A percentile compares a stretch with the other conserved stretches of the same genome.
phyloP scores from a whole-genome alignment of 73 alveolate species.

The Urostyla sp. region DNA sequence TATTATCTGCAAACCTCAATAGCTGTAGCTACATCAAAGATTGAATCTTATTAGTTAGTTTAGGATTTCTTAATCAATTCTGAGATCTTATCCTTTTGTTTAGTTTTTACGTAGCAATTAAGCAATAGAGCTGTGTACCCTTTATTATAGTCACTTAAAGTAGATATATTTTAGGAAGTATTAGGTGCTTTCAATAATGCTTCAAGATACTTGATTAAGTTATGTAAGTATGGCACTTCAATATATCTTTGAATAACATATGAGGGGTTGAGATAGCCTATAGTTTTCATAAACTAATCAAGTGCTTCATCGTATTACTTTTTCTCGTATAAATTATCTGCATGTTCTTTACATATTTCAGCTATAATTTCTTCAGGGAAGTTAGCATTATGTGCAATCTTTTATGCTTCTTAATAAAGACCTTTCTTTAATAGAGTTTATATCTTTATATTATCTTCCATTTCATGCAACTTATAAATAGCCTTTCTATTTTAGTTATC shows the following conservation, averaged over 20 bases:
- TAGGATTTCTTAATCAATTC: constrained; percentile 77
- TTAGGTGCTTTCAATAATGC: constrained; percentile 64
- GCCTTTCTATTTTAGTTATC: constrained; percentile 54
- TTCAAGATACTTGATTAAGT: constrained; percentile 84
- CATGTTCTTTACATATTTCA: constrained; percentile 87
- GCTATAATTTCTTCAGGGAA: constrained; percentile 84
- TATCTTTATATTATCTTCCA: constrained; percentile 82
- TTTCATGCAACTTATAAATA: constrained; percentile 75
- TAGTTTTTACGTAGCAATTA: constrained; percentile 89
- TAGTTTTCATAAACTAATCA: constrained; percentile 81
- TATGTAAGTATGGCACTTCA: constrained; percentile 86
- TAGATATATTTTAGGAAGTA: constrained; percentile 54
- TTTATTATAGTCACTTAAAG: constrained; percentile 67
- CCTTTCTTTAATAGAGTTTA: constrained; percentile 73
- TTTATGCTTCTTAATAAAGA: constrained; percentile 72
- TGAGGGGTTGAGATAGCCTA: constrained; percentile 88
- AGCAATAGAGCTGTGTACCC: constrained; percentile 93
- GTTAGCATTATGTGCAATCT: constrained; percentile 78
- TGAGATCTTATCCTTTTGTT: constrained; percentile 76
- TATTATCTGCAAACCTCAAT: constrained; percentile 91
- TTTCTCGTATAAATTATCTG: constrained; percentile 84
- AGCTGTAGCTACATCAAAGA: constrained; percentile 95
- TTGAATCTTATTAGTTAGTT: constrained; percentile 76
- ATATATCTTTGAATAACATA: constrained; percentile 86
- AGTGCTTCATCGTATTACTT: constrained; percentile 84